These are phyloP conservation scores for Lycium barbarum DNA, from an alignment of 257 asterid genomes.

Conservation along the genomic window DNA sequence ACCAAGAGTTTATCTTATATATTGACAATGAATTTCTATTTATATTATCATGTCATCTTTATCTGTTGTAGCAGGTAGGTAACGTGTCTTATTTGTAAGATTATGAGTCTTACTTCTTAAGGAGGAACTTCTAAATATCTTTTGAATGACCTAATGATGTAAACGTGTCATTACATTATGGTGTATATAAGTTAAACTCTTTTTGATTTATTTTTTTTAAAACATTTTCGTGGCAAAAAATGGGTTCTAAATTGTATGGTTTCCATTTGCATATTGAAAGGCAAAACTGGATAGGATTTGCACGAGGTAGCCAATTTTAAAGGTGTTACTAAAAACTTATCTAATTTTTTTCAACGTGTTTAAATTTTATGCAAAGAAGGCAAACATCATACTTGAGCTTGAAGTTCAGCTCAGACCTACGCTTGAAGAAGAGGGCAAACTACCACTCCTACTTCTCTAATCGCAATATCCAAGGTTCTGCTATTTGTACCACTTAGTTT, in stretches of 20 bases:
- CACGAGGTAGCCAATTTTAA: too few relatives aligned
- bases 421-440: too few relatives aligned
- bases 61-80: neutral
- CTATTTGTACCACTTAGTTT: too few relatives aligned
- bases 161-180: neutral
- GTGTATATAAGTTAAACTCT: neutral
- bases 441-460: too few relatives aligned
- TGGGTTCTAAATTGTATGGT: neutral
- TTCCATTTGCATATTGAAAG: neutral
- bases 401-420: too few relatives aligned
- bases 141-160: neutral
- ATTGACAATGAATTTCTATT: neutral
- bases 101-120: neutral
- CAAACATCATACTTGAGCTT: too few relatives aligned
- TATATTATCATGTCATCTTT: neutral
- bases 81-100: neutral
- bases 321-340: too few relatives aligned
- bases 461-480: too few relatives aligned
- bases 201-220: too few relatives aligned
- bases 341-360: too few relatives aligned
- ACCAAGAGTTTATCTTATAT: neutral
- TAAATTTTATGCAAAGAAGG: too few relatives aligned
- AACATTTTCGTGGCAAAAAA: too few relatives aligned
- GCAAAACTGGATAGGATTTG: neutral
- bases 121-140: neutral